Base-by-base conservation (phyloP, 176 grass and related monocot genomes). In the Lolium multiflorum region DNA sequence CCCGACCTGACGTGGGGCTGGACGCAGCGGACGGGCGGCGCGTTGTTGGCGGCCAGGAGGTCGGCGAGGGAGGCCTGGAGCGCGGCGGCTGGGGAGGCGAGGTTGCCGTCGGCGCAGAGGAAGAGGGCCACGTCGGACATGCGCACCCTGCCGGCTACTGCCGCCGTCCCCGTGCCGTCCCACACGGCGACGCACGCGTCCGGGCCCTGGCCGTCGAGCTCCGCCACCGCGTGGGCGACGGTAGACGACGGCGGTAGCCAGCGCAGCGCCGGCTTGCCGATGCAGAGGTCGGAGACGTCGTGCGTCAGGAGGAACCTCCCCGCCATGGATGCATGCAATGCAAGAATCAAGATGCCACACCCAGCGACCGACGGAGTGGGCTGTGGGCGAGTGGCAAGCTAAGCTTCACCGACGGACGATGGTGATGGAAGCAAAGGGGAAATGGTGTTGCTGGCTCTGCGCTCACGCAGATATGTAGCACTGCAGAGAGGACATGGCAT, bases 201-300 rank as follows among this genome's bases (percentile, higher is more conserved):
- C 9, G 55, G 21, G 11, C 12, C 73, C 15, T 1, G 81, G 31
- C 11, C 4, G 25, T 89, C 71, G 35, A 94, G 82, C 7, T 77
- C 81, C 14, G 86, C 56, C 39, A 91, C 48, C 38, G 89, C 90
- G 14, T 91, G 49, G 1, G 81, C 82, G 6, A 93, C 55, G 20
- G 93, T 84, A 70, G 89, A 84, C 1, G 44, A 50, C 16, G 88
- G 83, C 64, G 89, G 83, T 7, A 98, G 88, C 76, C 87, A 90
- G 77, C 77, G 74, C 58, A 95, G 31, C 62, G 88, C 61, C 88
- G 91, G 91, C 89, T 93, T 98, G 87, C 91, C 93, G 93, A 98
- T 98, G 91, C 95, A 98, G 83, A 98, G 87, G 71, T 98, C 95
- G 9, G 93, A 98, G 39, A 98, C 91, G 51, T 93, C 82, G 16